Evolutionary conservation across 2,329 filamentous ascomycete species (phyloP).

Genomic region (Colletotrichum sp.): DNA sequence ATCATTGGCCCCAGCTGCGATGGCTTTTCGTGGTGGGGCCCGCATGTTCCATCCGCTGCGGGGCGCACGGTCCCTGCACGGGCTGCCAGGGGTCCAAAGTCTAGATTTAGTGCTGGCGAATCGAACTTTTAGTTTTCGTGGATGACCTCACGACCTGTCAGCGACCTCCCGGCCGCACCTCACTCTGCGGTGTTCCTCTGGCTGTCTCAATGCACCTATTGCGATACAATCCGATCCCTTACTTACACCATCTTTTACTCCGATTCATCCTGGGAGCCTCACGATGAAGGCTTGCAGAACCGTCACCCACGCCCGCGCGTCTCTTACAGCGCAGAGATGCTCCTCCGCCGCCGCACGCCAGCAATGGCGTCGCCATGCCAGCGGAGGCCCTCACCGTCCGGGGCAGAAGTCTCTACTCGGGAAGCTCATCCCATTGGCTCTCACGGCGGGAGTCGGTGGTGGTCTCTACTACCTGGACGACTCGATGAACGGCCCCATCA

Average conservation of each 20-base stretch:
- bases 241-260: not conserved
- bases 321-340: conserved; percentile 16
- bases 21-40: not conserved
- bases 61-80: conserved; percentile 13
- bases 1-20: conserved; percentile 18
- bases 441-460: conserved; percentile 34
- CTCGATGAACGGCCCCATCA: conserved; percentile 15
- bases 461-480: conserved; percentile 41
- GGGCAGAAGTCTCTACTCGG: not conserved
- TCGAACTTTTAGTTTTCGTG: conserved; percentile 21
- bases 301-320: conserved; percentile 6
- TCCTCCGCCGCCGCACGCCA: conserved; percentile 4
- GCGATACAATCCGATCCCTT: not conserved
- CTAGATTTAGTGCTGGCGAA: conserved; percentile 18
- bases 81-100: conserved; percentile 11
- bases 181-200: not conserved
- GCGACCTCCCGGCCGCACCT: conserved; percentile 6
- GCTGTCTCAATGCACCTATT: not conserved
- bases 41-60: conserved; percentile 1
- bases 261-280: not conserved
- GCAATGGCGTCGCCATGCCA: conserved; percentile 6
- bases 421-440: not conserved
- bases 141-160: conserved; percentile 24
- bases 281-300: conserved; percentile 17
- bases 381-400: not conserved